phyloP scores from a whole-genome alignment of 495 filamentous ascomycete genomes.

The Collariella sp. region DNA sequence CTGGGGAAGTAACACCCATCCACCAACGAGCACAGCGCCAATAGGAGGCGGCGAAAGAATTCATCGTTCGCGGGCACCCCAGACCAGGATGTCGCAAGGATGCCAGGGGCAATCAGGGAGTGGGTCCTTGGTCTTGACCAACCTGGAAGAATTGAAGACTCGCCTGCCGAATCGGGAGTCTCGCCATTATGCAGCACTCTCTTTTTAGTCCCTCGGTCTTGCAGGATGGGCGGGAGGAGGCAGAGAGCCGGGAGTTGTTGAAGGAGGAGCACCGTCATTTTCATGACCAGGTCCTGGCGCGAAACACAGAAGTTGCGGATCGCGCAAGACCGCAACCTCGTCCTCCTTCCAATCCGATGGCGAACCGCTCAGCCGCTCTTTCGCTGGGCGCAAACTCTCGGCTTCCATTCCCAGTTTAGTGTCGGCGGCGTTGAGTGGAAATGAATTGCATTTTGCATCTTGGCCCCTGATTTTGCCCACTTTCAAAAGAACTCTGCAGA shows the following conservation, averaged over 20 bases:
- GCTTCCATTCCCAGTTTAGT: slow-evolving; percentile 6
- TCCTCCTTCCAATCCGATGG: background rate
- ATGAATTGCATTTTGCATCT: background rate
- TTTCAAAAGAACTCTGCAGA: background rate
- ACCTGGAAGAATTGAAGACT: background rate
- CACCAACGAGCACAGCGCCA: background rate
- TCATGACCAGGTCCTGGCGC: background rate
- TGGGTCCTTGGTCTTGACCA: background rate
- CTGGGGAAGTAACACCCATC: background rate
- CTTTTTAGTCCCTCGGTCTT: too few species aligned
- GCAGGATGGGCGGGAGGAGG: too few species aligned
- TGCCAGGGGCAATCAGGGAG: background rate
- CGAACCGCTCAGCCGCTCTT: background rate
- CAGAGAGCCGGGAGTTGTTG: too few species aligned
- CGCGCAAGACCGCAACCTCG: background rate
- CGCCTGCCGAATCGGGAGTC: background rate
- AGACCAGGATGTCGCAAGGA: slow-evolving; percentile 9
- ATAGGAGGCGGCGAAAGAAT: slow-evolving; percentile 9
- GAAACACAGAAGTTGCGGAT: background rate
- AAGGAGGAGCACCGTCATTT: background rate
- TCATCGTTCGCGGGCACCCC: background rate
- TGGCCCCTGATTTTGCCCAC: background rate
- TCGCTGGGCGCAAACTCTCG: background rate
- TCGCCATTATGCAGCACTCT: too few species aligned
- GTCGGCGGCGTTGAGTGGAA: background rate